Base-by-base conservation (phyloP, 2,329 filamentous ascomycete species). In the Capronia americana region DNA sequence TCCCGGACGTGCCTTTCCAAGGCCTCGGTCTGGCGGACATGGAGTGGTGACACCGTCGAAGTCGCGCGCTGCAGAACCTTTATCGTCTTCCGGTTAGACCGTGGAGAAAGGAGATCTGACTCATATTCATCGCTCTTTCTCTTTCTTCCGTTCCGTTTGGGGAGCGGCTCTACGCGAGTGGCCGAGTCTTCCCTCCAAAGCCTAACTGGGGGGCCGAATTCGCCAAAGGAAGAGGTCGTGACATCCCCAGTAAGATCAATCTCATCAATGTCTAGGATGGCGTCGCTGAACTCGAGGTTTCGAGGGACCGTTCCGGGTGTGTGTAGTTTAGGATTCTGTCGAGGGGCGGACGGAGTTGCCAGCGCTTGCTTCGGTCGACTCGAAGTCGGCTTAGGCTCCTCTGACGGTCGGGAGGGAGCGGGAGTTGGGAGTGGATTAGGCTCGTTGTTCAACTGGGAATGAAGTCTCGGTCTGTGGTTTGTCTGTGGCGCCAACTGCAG, bases 61-160 rank as follows among this genome's bases (percentile, higher is more conserved):
- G 48, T 28, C 10, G 48, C 28, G n/a, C 60, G 60, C 30, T 63
- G 30, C 26, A 58, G 14, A 20, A 65, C 54, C 62, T 62, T 65
- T 10, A 20, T 67, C 26, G 58, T 54, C 44, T 57, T 64, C 7
- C 58, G 58, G 34, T 7, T 38, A n/a, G 67, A 66, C 20, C 26
- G 23, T 5, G 67, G 65, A 17, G 67, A 68, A 32, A 66, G 41
- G 8, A 67, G 41, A 51, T 71, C 67, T 23, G 66, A 57, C 23
- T 64, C 44, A 63, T 81, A 80, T 65, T 83, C 82, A 24, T 82
- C 78, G 67, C 81, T 84, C 71, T 83, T 84, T 58, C 82, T 76
- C 71, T 84, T 84, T 71, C 79, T 82, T 4, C 80, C 80, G 68
- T 76, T 77, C 60, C 77, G 78, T 23, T 77, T 72, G 10, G 23